Evolutionary conservation across 176 grass and related monocot genomes (phyloP), one percentile per base, ranked within the genome.

Genomic region (Hyparrhenia diplandra): DNA sequence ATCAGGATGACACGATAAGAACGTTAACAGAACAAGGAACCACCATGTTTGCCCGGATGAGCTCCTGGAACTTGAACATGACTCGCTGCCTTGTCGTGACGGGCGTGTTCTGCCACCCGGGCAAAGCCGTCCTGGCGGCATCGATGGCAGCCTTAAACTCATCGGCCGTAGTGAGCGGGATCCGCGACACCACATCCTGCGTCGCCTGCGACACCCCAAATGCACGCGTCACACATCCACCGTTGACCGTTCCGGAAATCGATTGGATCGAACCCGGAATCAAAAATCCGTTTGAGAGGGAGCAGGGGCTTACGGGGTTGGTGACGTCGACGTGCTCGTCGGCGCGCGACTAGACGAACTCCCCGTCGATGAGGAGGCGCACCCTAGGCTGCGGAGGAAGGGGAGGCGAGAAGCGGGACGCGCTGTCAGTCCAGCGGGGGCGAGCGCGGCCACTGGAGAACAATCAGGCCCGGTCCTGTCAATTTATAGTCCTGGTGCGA

Each of bases 11-110:
- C 82, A 73, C 37, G 64, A 10, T 42, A 23, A 39, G 4, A 30
- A 67, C 4, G 13, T 27, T 3, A 37, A 3, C 24, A 5, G 6
- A 16, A 2, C 35, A 31, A 23, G 14, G 46, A 64, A 5, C 52
- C 76, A 99, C 96, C 96, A 99, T 99, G 82, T 99, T 94, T 6
- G 90, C 86, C n/a, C 96, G 86, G 81, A 98, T 98, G 79, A 98
- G 90, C 86, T 98, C 90, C 84, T 98, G 96, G 80, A 91, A 94
- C 39, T 95, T 98, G 86, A 95, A 70, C 96, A 98, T 98, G 82
- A 98, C 74, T 57, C 96, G 92, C 89, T 98, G 92, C 77, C 96
- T 74, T 27, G 96, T 59, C 3, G 92, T 98, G 10, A 95, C 76
- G 0, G 96, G 96, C 36, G 92, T 91, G 79, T 39, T 95, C 68